These are phyloP conservation scores for Albifimbria verrucaria DNA, from an alignment of 2,329 filamentous ascomycete species.

Conservation along the genomic window DNA sequence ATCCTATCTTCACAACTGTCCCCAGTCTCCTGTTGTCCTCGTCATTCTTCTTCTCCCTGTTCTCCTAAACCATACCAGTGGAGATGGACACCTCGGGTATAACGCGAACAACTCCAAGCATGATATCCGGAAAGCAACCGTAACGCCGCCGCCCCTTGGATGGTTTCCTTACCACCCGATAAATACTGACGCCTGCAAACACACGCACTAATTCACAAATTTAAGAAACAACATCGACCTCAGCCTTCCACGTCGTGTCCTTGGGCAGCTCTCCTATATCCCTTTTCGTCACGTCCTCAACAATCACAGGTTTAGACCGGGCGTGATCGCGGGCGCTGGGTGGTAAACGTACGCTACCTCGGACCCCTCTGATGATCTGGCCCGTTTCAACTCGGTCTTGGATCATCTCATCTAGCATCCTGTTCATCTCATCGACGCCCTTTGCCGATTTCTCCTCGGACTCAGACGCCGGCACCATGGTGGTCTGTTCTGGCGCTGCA, in stretches of 20 bases:
- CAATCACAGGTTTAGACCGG: conserved; percentile 29
- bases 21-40: not conserved
- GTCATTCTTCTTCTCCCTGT: conserved; percentile 9
- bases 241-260: not conserved
- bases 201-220: not conserved
- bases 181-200: too few species aligned
- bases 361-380: conserved; percentile 62
- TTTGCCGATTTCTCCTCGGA: conserved; percentile 52
- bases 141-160: conserved; percentile 1
- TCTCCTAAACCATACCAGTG: conserved; percentile 7
- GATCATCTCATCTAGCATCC: conserved; percentile 95
- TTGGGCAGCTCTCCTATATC: conserved; percentile 12
- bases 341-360: conserved; percentile 63
- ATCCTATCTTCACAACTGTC: not conserved
- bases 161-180: too few species aligned
- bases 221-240: conserved; percentile 2
- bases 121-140: not conserved
- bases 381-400: conserved; percentile 79
- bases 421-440: conserved; percentile 88
- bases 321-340: conserved; percentile 35
- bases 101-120: conserved; percentile 21
- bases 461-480: conserved; percentile 18
- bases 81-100: conserved; percentile 27
- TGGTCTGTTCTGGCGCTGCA: conserved; percentile 5
- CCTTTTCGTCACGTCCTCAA: conserved; percentile 12